phyloP scores from a whole-genome alignment of 2,329 filamentous ascomycete species.

The Achaetomium macrosporum region DNA sequence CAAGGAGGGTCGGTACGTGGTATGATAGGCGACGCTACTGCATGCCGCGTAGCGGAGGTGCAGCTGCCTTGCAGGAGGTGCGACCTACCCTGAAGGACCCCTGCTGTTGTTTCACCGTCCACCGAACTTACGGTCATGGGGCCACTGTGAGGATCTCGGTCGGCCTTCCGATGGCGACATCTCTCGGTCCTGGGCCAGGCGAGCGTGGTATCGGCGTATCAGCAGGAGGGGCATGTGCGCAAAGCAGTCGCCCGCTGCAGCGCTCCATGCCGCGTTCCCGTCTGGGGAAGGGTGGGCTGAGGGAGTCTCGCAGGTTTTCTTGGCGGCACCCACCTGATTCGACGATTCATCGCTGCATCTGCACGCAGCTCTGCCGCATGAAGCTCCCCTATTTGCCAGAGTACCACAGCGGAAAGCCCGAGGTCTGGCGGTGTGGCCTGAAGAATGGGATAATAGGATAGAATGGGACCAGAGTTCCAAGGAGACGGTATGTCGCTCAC shows the following conservation, averaged over 20 bases:
- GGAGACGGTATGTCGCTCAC: background rate
- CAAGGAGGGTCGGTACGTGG: conserved; percentile 9
- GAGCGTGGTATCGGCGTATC: conserved; percentile 3
- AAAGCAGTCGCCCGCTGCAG: background rate
- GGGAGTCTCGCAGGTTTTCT: conserved; percentile 9
- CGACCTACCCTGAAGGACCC: conserved; percentile 8
- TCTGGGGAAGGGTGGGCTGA: conserved; percentile 4
- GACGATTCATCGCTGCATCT: conserved; percentile 15
- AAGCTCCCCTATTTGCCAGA: conserved; percentile 13
- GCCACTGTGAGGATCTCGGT: conserved; percentile 6
- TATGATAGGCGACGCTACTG: conserved; percentile 8
- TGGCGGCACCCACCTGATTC: conserved; percentile 17
- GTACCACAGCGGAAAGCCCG: background rate
- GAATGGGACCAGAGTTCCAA: background rate
- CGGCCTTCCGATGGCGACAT: conserved; percentile 14
- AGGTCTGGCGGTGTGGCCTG: conserved; percentile 14
- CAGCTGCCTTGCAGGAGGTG: conserved; percentile 15
- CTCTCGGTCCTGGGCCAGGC: conserved; percentile 6
- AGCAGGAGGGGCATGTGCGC: conserved; percentile 7
- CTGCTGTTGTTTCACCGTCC: conserved; percentile 16
- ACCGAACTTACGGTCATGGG: conserved; percentile 20
- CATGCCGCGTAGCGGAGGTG: conserved; percentile 8
- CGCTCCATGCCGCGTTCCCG: conserved; percentile 12
- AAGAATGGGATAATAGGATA: background rate
- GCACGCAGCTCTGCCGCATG: conserved; percentile 6